Percentiles rank a stretch among this genome's conserved stretches.
These are phyloP conservation scores for Wallemia hederae DNA, from an alignment of 1,284 basidiomycete genomes.

Conservation along the genomic window DNA sequence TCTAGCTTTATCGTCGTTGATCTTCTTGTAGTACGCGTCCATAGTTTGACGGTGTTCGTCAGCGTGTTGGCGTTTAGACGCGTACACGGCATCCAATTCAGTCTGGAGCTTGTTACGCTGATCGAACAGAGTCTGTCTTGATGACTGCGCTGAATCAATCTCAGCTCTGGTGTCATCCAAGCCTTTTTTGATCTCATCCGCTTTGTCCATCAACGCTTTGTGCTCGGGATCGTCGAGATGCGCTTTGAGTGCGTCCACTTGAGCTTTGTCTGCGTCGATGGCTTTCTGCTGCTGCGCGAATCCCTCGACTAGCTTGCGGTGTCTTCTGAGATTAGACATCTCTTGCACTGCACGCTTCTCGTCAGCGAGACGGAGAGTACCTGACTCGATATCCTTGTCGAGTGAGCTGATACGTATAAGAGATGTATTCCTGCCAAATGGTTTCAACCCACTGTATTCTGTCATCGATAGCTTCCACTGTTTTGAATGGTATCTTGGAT, in stretches of 20 bases:
- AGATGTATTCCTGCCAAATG: slow-evolving; percentile 1
- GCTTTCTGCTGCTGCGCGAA: slow-evolving; percentile 47
- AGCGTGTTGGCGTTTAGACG: slow-evolving; percentile 44
- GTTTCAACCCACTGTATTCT: slow-evolving; percentile 37
- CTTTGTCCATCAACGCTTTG: slow-evolving; percentile 52
- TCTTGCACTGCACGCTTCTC: slow-evolving; percentile 84
- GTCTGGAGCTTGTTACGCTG: slow-evolving; percentile 50
- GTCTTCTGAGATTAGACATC: slow-evolving; percentile 41
- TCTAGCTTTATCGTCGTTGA: slow-evolving; percentile 33
- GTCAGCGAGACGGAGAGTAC: slow-evolving; percentile 70
- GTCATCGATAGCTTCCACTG: slow-evolving; percentile 57
- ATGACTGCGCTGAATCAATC: slow-evolving; percentile 54
- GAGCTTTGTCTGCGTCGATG: slow-evolving; percentile 50
- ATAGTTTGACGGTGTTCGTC: slow-evolving; percentile 45
- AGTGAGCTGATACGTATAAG: slow-evolving; percentile 26
- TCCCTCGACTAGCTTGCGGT: slow-evolving; percentile 35
- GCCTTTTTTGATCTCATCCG: slow-evolving; percentile 54
- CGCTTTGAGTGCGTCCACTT: slow-evolving; percentile 51
- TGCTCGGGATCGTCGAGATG: slow-evolving; percentile 73
- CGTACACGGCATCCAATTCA: slow-evolving; percentile 41
- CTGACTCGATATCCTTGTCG: slow-evolving; percentile 71
- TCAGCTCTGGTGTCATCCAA: slow-evolving; percentile 62
- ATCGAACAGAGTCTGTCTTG: slow-evolving; percentile 55
- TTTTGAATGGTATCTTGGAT: slow-evolving; percentile 56
- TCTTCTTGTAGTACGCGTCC: slow-evolving; percentile 23